A percentile compares a stretch with the other conserved stretches of the same genome.
Conservation (phyloP, 164 flowering plant genomes). For the Vitis rupestris region DNA sequence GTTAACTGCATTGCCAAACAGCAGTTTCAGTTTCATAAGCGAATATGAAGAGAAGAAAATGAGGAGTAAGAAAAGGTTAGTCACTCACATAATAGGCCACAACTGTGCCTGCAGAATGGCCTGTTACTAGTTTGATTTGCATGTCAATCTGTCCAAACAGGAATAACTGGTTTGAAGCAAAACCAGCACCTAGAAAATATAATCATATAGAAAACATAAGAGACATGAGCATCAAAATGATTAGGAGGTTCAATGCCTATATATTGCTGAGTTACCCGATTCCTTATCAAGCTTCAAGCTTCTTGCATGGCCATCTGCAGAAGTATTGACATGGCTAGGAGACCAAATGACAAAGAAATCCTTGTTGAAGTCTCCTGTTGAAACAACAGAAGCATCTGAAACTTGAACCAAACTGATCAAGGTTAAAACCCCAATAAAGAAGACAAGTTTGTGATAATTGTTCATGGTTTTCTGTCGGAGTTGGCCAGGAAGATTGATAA, state of each 20-base stretch:
- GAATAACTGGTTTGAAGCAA: slow-evolving; percentile 76
- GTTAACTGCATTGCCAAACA: slow-evolving; percentile 50
- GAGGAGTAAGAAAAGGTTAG: not conserved
- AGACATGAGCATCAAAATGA: not conserved
- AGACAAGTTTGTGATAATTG: not conserved
- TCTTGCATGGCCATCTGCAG: slow-evolving; percentile 64
- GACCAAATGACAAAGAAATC: slow-evolving; percentile 84
- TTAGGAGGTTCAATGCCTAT: not conserved
- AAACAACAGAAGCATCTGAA: slow-evolving; percentile 59
- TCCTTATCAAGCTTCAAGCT: slow-evolving; percentile 68
- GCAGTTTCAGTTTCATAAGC: too few relatives aligned
- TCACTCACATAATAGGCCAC: slow-evolving; percentile 74
- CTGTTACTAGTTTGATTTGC: slow-evolving; percentile 79
- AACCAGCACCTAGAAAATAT: slow-evolving; percentile 59
- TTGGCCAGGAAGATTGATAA: not conserved
- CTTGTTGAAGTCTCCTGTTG: slow-evolving; percentile 77
- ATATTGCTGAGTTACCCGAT: slow-evolving; percentile 46
- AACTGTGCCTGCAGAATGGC: slow-evolving; percentile 83
- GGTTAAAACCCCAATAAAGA: slow-evolving; percentile 25
- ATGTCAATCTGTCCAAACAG: slow-evolving; percentile 83
- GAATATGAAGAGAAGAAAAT: not conserved
- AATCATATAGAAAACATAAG: not conserved
- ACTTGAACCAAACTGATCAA: slow-evolving; percentile 15
- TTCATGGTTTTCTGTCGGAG: slow-evolving; percentile 27
- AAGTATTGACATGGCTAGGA: slow-evolving; percentile 78